Conservation (phyloP, 768 basidiomycete genomes). For the Fomitopsis serialis region DNA sequence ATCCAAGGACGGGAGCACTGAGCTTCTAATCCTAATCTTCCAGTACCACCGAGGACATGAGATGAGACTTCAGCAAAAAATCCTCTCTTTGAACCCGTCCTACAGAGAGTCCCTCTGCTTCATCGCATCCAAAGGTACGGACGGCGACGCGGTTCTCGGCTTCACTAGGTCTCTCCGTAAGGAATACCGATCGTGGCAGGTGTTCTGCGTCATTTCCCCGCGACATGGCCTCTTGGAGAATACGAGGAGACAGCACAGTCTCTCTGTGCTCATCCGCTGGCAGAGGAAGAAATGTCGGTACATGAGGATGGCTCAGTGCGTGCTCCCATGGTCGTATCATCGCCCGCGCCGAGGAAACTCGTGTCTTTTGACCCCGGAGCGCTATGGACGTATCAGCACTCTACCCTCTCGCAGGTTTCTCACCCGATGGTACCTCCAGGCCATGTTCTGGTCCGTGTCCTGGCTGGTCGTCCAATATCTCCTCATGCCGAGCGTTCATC, state of each 20-base stretch:
- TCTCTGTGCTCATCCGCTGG: background rate
- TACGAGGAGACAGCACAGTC: background rate
- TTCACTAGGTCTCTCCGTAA: slow-evolving; percentile 24
- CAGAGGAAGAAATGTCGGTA: background rate
- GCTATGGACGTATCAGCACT: background rate
- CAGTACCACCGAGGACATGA: slow-evolving; percentile 14
- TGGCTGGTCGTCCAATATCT: background rate
- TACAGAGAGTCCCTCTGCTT: background rate
- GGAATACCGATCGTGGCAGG: slow-evolving; percentile 27
- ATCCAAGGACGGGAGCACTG: no score
- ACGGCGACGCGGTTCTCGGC: slow-evolving; percentile 27
- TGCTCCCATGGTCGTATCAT: background rate
- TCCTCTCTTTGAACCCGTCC: slow-evolving; percentile 7
- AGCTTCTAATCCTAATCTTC: no score
- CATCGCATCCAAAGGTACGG: slow-evolving; percentile 3
- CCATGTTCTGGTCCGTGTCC: slow-evolving; percentile 3
- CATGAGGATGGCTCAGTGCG: background rate
- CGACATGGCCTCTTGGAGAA: slow-evolving; percentile 9
- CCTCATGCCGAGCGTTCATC: background rate
- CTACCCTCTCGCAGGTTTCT: background rate
- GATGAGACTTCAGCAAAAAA: slow-evolving; percentile 13
- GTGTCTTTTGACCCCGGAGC: background rate
- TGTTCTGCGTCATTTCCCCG: slow-evolving; percentile 25
- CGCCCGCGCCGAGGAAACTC: background rate
- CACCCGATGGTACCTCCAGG: background rate